A percentile compares a stretch with the other conserved stretches of the same genome.
Conservation (phyloP, 169 alveolate species). For the Plasmodium knowlesi region DNA sequence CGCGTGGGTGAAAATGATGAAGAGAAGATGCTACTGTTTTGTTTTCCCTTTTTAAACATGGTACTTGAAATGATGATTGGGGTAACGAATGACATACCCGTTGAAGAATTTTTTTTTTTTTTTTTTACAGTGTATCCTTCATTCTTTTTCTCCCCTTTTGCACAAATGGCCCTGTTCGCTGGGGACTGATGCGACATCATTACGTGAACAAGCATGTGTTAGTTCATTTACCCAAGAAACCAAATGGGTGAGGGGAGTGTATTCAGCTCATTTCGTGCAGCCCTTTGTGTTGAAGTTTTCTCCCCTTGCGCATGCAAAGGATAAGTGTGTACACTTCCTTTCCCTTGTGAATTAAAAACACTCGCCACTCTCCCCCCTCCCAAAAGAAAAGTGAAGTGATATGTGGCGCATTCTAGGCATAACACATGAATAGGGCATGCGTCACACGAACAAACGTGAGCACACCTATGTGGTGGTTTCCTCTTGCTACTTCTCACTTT, state of each 20-base stretch:
- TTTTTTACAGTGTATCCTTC: background rate
- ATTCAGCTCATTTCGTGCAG: background rate
- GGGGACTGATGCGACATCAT: background rate
- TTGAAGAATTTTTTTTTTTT: background rate
- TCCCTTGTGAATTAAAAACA: background rate
- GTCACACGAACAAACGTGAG: background rate
- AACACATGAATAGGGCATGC: background rate
- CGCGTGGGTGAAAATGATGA: background rate
- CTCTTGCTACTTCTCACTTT: background rate
- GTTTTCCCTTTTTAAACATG: conserved; percentile 8
- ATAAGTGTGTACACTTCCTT: background rate
- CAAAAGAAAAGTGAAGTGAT: background rate
- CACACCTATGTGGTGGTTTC: background rate
- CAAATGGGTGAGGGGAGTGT: background rate
- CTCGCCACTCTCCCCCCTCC: background rate
- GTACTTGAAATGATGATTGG: background rate
- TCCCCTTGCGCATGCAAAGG: background rate
- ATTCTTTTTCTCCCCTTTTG: background rate
- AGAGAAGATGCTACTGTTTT: background rate
- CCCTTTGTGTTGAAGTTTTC: background rate
- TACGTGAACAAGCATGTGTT: background rate
- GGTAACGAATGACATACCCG: background rate
- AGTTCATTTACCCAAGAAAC: background rate
- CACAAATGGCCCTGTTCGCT: background rate
- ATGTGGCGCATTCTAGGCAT: background rate